These are phyloP conservation scores for Amaranthus tricolor DNA, from an alignment of 179 eudicot genomes.

Conservation along the genomic window DNA sequence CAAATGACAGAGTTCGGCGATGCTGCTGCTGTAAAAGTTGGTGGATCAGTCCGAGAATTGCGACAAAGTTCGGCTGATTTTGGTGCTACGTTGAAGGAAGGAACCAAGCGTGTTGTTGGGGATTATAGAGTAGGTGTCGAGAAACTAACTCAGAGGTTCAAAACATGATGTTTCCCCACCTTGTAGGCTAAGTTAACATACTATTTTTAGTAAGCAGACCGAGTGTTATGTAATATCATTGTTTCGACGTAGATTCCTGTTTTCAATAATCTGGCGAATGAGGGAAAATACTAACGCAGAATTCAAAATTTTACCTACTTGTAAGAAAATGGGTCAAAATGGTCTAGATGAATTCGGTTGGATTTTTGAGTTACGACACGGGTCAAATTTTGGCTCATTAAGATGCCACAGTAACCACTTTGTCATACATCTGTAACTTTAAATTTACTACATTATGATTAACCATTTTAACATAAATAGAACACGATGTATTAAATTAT, in stretches of 20 bases:
- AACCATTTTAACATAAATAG: too few relatives aligned
- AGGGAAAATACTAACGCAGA: too few relatives aligned
- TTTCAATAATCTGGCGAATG: neutral
- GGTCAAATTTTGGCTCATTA: too few relatives aligned
- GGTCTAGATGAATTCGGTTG: too few relatives aligned
- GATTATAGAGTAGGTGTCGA: conserved; percentile 79
- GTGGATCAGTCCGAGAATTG: conserved; percentile 48
- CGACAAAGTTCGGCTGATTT: conserved; percentile 48
- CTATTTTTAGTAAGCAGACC: conserved; percentile 19
- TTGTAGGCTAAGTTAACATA: conserved; percentile 5
- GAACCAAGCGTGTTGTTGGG: conserved; percentile 65
- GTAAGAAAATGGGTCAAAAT: too few relatives aligned
- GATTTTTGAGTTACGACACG: too few relatives aligned
- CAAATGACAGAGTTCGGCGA: conserved; percentile 48
- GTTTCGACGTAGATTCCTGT: conserved; percentile 7
- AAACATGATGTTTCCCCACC: conserved; percentile 32
- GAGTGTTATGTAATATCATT: neutral
- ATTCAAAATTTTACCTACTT: too few relatives aligned
- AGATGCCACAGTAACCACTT: too few relatives aligned
- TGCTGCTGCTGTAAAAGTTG: conserved; percentile 37
- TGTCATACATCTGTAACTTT: too few relatives aligned
- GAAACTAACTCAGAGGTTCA: conserved; percentile 78
- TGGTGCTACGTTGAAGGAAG: conserved; percentile 51
- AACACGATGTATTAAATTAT: too few relatives aligned
- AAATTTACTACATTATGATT: too few relatives aligned